Conservation (phyloP, 257 asterid genomes). For the Lycium barbarum region DNA sequence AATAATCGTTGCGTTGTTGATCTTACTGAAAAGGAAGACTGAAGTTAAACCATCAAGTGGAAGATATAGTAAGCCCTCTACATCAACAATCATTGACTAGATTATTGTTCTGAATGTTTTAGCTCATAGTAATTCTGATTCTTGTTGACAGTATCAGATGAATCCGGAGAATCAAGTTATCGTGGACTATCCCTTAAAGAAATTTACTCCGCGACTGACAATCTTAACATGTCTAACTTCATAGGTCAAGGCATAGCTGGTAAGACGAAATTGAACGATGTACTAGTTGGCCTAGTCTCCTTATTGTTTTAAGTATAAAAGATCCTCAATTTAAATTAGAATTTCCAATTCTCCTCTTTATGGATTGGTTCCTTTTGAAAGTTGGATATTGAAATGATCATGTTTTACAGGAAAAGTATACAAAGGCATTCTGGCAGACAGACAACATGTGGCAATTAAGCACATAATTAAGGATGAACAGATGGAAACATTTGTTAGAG, state of each 20-base stretch:
- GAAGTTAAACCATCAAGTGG: constrained; percentile 37
- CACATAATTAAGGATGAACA: constrained; percentile 80
- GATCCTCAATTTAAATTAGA: not conserved
- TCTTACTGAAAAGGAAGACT: constrained; percentile 40
- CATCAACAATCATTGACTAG: not conserved
- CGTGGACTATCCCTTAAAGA: constrained; percentile 51
- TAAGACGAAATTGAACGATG: constrained; percentile 20
- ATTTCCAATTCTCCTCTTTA: not conserved
- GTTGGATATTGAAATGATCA: constrained; percentile 13
- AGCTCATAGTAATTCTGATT: constrained; percentile 23
- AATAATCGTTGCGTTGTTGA: constrained; percentile 34
- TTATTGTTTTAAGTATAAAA: not conserved
- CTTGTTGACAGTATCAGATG: constrained; percentile 35
- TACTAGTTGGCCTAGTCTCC: not conserved
- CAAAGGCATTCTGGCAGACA: constrained; percentile 60
- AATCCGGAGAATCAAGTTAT: constrained; percentile 46
- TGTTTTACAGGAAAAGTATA: constrained; percentile 69
- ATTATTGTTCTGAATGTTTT: constrained; percentile 7
- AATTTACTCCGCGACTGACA: constrained; percentile 61
- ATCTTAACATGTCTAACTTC: constrained; percentile 66
- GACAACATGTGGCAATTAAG: constrained; percentile 66
- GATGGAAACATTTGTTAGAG: constrained; percentile 80
- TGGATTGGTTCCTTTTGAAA: not conserved
- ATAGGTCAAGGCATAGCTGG: constrained; percentile 93
- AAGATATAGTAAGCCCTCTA: constrained; percentile 42